Conservation (phyloP, 2,329 filamentous ascomycete species). For the Neofusicoccum umdonicola region DNA sequence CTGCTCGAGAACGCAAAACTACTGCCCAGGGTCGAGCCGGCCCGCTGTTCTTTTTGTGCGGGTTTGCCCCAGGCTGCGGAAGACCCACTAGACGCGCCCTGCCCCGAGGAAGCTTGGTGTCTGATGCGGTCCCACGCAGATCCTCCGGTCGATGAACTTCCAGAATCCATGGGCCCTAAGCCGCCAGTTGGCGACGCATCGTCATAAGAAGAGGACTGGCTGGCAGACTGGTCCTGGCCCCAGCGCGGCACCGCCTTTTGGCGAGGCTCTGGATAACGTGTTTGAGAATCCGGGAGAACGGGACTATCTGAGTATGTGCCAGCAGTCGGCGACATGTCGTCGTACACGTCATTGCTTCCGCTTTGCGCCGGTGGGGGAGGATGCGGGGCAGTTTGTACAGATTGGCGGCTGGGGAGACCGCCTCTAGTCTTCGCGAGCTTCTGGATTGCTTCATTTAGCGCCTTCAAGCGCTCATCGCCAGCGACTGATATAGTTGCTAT, state of each 20-base stretch:
- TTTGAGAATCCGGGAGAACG: slow-evolving; percentile 31
- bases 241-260: neutral
- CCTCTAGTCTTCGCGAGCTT: neutral
- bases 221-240: slow-evolving; percentile 20
- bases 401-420: neutral
- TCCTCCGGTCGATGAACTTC: slow-evolving; percentile 23
- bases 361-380: neutral
- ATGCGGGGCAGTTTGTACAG: neutral
- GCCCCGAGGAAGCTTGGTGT: slow-evolving; percentile 28
- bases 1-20: slow-evolving; percentile 45
- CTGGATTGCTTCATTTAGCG: slow-evolving; percentile 7
- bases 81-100: slow-evolving; percentile 21
- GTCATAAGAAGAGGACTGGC: slow-evolving; percentile 25
- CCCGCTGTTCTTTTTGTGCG: slow-evolving; percentile 26
- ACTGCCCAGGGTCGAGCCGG: slow-evolving; percentile 39
- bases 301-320: slow-evolving; percentile 30
- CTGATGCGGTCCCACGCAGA: slow-evolving; percentile 48
- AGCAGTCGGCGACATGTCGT: slow-evolving; percentile 43
- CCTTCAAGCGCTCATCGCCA: slow-evolving; percentile 28
- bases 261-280: slow-evolving; percentile 21
- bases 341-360: slow-evolving; percentile 20
- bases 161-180: slow-evolving; percentile 32
- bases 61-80: slow-evolving; percentile 20
- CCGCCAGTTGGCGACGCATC: slow-evolving; percentile 39
- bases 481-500: neutral